phyloP scores from a whole-genome alignment of 1,284 basidiomycete species.

The Termitomyces sp. region DNA sequence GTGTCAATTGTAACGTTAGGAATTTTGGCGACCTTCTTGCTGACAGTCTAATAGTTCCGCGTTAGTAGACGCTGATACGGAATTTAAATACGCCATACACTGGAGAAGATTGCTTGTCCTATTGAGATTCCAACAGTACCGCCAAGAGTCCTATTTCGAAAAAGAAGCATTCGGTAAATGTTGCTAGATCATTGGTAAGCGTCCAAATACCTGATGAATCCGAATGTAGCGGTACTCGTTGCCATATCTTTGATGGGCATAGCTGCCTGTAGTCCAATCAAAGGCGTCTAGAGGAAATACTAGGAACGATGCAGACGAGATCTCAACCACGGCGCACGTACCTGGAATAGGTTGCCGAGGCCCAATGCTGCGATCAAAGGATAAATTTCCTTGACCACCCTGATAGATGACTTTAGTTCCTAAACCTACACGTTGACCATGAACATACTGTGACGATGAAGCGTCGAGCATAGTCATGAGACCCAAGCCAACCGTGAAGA shows the following conservation, averaged over 20 bases:
- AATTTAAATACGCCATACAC: constrained; percentile 31
- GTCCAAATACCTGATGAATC: constrained; percentile 57
- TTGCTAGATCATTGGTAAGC: background rate
- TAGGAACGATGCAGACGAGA: constrained; percentile 1
- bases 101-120: constrained; percentile 65
- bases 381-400: constrained; percentile 55
- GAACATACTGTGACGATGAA: constrained; percentile 40
- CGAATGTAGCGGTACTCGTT: constrained; percentile 65
- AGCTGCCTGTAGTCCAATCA: constrained; percentile 72
- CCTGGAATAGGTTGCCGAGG: constrained; percentile 61
- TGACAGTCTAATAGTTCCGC: constrained; percentile 35
- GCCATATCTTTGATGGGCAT: constrained; percentile 83
- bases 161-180: background rate
- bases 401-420: constrained; percentile 21
- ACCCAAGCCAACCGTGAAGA: constrained; percentile 60
- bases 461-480: constrained; percentile 54
- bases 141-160: constrained; percentile 57
- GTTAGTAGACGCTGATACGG: background rate
- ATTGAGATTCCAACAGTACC: constrained; percentile 73
- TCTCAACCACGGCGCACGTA: constrained; percentile 22
- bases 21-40: constrained; percentile 43
- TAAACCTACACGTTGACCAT: background rate
- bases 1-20: constrained; percentile 44
- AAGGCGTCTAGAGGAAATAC: constrained; percentile 39
- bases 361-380: constrained; percentile 58